Conservation (phyloP, 257 asterid species). For the Cordia subcordata region DNA sequence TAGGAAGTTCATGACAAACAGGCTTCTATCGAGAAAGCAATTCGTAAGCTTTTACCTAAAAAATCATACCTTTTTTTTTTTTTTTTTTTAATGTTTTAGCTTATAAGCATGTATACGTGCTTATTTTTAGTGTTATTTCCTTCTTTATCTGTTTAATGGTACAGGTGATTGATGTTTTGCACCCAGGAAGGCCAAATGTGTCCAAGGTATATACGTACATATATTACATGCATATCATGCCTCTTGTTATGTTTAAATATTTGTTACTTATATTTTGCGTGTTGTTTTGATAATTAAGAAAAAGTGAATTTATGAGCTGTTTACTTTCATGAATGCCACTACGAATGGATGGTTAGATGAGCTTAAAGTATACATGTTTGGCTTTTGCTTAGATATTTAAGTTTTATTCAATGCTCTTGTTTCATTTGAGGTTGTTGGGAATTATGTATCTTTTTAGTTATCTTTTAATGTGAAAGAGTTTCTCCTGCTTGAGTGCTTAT, state of each 20-base stretch:
- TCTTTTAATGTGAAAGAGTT: no score
- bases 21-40: constrained; percentile 85
- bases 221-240: background rate
- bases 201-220: constrained; percentile 51
- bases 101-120: background rate
- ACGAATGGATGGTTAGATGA: no score
- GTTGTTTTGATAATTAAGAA: no score
- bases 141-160: constrained; percentile 1
- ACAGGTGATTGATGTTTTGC: constrained; percentile 81
- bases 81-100: background rate
- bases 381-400: no score
- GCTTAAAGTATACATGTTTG: no score
- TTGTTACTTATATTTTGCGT: background rate
- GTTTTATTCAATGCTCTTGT: no score
- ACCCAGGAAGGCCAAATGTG: constrained; percentile 87
- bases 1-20: constrained; percentile 86
- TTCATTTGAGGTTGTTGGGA: no score
- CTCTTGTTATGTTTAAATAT: background rate
- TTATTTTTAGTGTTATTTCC: background rate
- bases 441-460: no score
- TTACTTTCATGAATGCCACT: no score
- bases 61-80: no score
- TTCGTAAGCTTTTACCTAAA: constrained; percentile 35
- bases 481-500: no score
- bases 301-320: no score